A percentile compares a stretch with the other conserved stretches of the same genome.
Evolutionary conservation across 176 grass and related monocot species (phyloP).

Genomic region (Zea luxurians): DNA sequence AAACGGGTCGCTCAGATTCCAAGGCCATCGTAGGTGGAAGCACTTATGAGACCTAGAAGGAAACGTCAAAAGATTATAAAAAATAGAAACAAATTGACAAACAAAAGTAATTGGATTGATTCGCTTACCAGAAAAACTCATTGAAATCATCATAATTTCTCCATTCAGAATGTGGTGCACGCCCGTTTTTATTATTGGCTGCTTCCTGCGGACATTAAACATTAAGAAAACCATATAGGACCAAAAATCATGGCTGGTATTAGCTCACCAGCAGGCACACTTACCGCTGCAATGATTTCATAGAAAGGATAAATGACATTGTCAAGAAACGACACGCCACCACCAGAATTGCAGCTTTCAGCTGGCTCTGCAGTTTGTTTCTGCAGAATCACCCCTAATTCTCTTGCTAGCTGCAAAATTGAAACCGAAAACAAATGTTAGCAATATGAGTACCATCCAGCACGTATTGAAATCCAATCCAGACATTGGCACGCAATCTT

Average conservation of each 20-base stretch:
- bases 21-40: slow-evolving; percentile 74
- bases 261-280: slow-evolving; percentile 29
- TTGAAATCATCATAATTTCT: slow-evolving; percentile 99
- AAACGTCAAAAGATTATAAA: slow-evolving; percentile 29
- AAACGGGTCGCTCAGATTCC: slow-evolving; percentile 63
- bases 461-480: background rate
- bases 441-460: slow-evolving; percentile 9
- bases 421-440: slow-evolving; percentile 27
- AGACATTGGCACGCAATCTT: background rate
- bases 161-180: slow-evolving; percentile 90
- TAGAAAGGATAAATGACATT: slow-evolving; percentile 84
- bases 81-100: slow-evolving; percentile 14
- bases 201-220: slow-evolving; percentile 69
- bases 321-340: slow-evolving; percentile 78
- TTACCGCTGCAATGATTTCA: slow-evolving; percentile 77
- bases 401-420: slow-evolving; percentile 68
- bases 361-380: slow-evolving; percentile 55
- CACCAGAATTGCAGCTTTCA: slow-evolving; percentile 60
- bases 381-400: slow-evolving; percentile 70
- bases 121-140: slow-evolving; percentile 83
- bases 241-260: slow-evolving; percentile 16
- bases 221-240: slow-evolving; percentile 31
- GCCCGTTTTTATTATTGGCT: slow-evolving; percentile 68
- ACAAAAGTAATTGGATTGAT: background rate
- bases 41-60: slow-evolving; percentile 71